Evolutionary conservation across 2,329 filamentous ascomycete species (phyloP), one percentile per base, ranked within the genome.

Genomic region (Huntiella moniliformis): DNA sequence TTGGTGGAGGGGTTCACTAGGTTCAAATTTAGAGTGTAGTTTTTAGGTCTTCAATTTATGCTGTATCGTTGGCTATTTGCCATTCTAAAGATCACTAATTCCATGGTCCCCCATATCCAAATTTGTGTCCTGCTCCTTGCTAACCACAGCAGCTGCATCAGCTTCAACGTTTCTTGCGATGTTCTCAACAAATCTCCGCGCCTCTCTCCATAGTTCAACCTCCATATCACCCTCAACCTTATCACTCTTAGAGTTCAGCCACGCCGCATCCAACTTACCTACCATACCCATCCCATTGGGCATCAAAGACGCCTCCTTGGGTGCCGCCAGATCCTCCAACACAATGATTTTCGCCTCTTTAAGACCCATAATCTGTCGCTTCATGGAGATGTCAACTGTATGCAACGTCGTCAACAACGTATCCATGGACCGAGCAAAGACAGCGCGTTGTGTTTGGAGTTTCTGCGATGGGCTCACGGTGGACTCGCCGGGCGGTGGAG

Each of bases 161-260:
- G 22, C 22, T 3, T 28, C 22, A 28, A 15, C 51, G 13, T 51
- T 51, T n/a, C 58, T 52, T 28, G 10, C 22, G 10, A 47, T 13
- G 28, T 56, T 58, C 49, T 64, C 58, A 38, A 67, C 51, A 18
- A 64, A 57, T 8, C 54, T 56, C 46, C 58, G 60, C 11, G 61
- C 61, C 45, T 60, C 61, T 4, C 50, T 68, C 75, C 88, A 80
- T 38, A 93, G 63, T 62, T 95, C 84, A 2, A 74, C 73, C 57
- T 92, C 85, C 69, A 88, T 91, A 52, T 84, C 80, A 55, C 78
- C 74, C 47, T 83, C 83, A 16, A 92, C 82, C 51, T 79, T 79
- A 52, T 82, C 80, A 51, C 82, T 84, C 48, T 84, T 73, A 55
- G 83, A 87, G 58, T 95, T 96, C 54, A 96, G 62, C 74, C 82